phyloP scores from a whole-genome alignment of 768 basidiomycete species.

The Arthromyces matolae region DNA sequence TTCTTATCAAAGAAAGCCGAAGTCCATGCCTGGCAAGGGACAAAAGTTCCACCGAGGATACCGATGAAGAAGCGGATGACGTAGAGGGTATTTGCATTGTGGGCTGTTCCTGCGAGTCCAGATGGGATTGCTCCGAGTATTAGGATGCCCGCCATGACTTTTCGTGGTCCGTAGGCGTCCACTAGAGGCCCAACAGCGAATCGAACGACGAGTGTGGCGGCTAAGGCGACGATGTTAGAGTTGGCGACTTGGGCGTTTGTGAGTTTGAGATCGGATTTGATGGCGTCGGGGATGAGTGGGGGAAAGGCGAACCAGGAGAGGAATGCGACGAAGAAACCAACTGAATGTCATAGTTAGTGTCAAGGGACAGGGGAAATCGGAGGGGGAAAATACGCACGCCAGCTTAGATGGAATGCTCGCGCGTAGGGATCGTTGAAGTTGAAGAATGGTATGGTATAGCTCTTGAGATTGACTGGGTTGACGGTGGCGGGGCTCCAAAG shows the following conservation, averaged over 20 bases:
- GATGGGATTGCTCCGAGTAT: slow-evolving; percentile 56
- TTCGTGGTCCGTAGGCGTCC: slow-evolving; percentile 48
- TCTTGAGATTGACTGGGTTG: slow-evolving; percentile 51
- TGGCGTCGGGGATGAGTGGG: slow-evolving; percentile 55
- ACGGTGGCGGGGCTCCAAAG: slow-evolving; percentile 34
- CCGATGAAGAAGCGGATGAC: slow-evolving; percentile 52
- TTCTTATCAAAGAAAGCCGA: slow-evolving; percentile 56
- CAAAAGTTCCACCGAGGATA: slow-evolving; percentile 57
- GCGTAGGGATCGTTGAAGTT: slow-evolving; percentile 45
- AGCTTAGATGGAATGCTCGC: slow-evolving; percentile 46
- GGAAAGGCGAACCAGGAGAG: slow-evolving; percentile 56
- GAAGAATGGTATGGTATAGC: slow-evolving; percentile 48
- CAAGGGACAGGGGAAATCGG: neutral
- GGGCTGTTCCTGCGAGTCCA: slow-evolving; percentile 51
- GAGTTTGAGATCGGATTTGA: slow-evolving; percentile 48
- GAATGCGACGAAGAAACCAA: slow-evolving; percentile 53
- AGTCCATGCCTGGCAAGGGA: slow-evolving; percentile 60
- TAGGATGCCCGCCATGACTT: slow-evolving; percentile 52
- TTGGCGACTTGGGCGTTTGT: slow-evolving; percentile 45
- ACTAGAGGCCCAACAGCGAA: slow-evolving; percentile 47
- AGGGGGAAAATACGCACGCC: slow-evolving; percentile 17
- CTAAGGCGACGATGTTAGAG: slow-evolving; percentile 46
- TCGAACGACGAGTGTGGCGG: slow-evolving; percentile 47
- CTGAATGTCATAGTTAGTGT: slow-evolving; percentile 8
- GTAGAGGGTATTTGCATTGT: slow-evolving; percentile 28